Base-by-base conservation (phyloP, 352 stramenopile genomes). In the Phytophthora podocarpi region DNA sequence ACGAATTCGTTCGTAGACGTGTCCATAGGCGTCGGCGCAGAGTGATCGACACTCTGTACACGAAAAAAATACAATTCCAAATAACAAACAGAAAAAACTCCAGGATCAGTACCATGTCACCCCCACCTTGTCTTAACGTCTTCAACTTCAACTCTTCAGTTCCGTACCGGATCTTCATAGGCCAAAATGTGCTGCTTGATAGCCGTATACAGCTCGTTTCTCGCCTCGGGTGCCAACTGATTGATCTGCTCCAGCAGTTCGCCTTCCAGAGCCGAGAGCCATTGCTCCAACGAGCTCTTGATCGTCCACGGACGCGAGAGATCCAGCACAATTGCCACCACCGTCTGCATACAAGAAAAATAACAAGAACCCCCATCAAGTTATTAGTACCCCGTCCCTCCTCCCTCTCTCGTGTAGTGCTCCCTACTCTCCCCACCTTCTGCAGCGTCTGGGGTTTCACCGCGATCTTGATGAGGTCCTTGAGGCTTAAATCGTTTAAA, bases 241-340 rank as follows among this genome's bases (percentile, higher is more conserved):
- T 89, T 90, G 30, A 92, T 90, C 54, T 95, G 85, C 39, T 80
- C 61, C 21, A 92, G 73, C 35, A 95, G 48, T 24, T 89, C 69
- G 3, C 80, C 83, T 52, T 95, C 80, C 31, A 95, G 55, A 15
- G 72, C 72, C n/a, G 81, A 92, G 9, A 85, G 72, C 84, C 86
- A 95, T 70, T 93, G 80, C 26, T 95, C 86, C 41, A 95, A 55
- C 32, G 79, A 78, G 53, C 67, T 82, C 68, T 95, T 92, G 67
- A 95, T 90, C 24, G 82, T 90, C 86, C 86, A 95, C 10, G 82
- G 83, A 23, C 79, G 71, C 35, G 80, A 90, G 35, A 90, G 55
- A 66, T 95, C 86, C 39, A 93, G 34, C 36, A 90, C 80, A 43
- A 95, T 76, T 0, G 63, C 75, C 18, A 82, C 70, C 31, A 91